These are phyloP conservation scores for Arctostaphylos glauca DNA, from an alignment of 148 eudicot genomes.

Conservation along the genomic window DNA sequence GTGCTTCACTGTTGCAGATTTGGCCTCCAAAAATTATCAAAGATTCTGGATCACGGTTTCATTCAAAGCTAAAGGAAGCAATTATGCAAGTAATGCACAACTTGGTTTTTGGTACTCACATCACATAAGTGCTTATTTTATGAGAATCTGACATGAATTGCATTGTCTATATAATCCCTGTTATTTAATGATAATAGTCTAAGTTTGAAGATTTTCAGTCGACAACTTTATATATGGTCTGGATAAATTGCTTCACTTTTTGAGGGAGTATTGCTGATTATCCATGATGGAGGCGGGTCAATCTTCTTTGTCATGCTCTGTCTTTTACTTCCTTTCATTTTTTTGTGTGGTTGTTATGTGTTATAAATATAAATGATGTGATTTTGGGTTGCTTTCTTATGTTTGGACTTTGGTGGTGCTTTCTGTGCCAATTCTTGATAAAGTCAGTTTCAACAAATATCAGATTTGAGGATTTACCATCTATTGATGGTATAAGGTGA, in stretches of 20 bases:
- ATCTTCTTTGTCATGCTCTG: neutral
- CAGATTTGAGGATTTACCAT: too few relatives aligned
- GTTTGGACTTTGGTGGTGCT: too few relatives aligned
- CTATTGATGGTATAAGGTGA: too few relatives aligned
- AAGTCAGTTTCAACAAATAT: too few relatives aligned
- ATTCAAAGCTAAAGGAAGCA: constrained; percentile 84
- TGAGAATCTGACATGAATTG: neutral
- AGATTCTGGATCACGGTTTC: constrained; percentile 89
- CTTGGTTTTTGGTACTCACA: neutral
- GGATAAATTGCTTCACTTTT: neutral
- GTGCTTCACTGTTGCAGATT: constrained; percentile 57
- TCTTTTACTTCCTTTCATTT: neutral
- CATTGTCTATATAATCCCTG: neutral
- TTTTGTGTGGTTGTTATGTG: too few relatives aligned
- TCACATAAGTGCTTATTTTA: neutral
- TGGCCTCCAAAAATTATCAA: constrained; percentile 97
- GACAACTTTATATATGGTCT: neutral
- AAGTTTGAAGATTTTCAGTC: too few relatives aligned
- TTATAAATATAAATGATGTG: too few relatives aligned
- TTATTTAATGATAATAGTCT: neutral
- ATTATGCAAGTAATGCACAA: constrained; percentile 65
- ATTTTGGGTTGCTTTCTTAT: too few relatives aligned
- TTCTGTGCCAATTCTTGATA: too few relatives aligned
- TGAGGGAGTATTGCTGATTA: neutral
- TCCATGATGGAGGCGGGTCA: neutral